Evolutionary conservation across 1,284 basidiomycete species (phyloP).

Genomic region (Pseudozyma flocculosa): DNA sequence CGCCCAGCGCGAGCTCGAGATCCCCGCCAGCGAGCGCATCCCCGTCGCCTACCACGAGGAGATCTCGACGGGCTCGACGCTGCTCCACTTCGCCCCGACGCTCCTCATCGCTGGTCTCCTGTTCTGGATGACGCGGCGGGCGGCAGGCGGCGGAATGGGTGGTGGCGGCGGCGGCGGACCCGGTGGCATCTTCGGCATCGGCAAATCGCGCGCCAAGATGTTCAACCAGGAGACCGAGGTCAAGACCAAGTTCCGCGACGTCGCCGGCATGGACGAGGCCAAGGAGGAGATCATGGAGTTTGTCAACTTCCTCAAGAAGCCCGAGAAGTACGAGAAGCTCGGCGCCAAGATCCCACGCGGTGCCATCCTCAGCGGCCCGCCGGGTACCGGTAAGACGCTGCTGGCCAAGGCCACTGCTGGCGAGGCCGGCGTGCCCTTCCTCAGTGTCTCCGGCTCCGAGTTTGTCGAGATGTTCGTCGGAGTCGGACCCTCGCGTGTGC

Average conservation of each 20-base stretch:
- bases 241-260: conserved; percentile 88
- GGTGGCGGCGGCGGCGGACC: conserved; percentile 63
- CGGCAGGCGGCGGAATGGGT: conserved; percentile 60
- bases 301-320: conserved; percentile 98
- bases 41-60: conserved; percentile 97
- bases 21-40: conserved; percentile 87
- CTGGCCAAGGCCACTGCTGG: conserved; percentile 98
- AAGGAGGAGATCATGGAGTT: conserved; percentile 99
- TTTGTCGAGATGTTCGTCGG: conserved; percentile 99
- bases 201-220: conserved; percentile 90
- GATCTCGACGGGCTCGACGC: conserved; percentile 77
- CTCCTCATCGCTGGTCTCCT: conserved; percentile 85
- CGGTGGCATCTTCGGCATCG: conserved; percentile 95
- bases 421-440: conserved; percentile 94
- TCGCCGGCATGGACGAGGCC: conserved; percentile 99
- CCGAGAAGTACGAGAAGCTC: conserved; percentile 87
- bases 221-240: conserved; percentile 98
- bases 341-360: conserved; percentile 98
- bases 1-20: conserved; percentile 86
- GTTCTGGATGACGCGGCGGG: conserved; percentile 82
- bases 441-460: conserved; percentile 96
- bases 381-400: conserved; percentile 97
- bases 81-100: conserved; percentile 91
- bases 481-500: conserved; percentile 93
- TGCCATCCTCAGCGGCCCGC: conserved; percentile 95